Percentiles rank a stretch among this genome's conserved stretches.
Evolutionary conservation across 1,284 basidiomycete species (phyloP).

Genomic region (Leccinum olivaceoglutinosum): DNA sequence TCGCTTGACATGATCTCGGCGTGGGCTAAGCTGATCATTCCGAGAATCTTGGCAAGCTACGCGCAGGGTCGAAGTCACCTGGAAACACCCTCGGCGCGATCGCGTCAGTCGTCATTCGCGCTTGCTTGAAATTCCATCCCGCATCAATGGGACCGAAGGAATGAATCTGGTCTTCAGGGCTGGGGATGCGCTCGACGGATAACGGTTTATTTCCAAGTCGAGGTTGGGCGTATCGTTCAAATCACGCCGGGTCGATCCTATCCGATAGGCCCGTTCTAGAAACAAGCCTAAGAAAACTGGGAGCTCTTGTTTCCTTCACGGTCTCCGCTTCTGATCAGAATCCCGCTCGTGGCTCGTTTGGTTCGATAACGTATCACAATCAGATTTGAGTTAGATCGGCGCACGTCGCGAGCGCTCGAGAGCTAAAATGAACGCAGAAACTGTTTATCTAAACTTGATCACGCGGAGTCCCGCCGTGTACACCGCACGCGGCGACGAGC

Average conservation of each 20-base stretch:
- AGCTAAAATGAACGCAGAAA: neutral
- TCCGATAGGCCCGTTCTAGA: neutral
- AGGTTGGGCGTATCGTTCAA: neutral
- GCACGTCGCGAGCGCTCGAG: too few relatives aligned
- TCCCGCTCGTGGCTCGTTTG: too few relatives aligned
- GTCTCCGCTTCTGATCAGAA: neutral
- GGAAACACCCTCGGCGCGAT: neutral
- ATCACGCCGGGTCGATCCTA: neutral
- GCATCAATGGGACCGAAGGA: neutral
- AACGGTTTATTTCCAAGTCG: neutral
- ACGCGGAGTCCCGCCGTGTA: conserved; percentile 6
- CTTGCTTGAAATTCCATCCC: neutral
- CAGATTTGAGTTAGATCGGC: too few relatives aligned
- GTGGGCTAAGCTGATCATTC: neutral
- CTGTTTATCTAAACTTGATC: neutral
- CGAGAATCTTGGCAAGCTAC: neutral
- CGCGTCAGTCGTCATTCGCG: neutral
- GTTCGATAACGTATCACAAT: too few relatives aligned
- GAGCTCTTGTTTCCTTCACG: neutral
- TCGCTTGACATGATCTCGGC: neutral
- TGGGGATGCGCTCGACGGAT: neutral
- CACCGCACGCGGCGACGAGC: neutral
- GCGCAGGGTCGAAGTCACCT: neutral
- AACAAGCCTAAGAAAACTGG: neutral
- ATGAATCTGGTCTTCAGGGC: neutral